Base-by-base conservation (phyloP, 768 basidiomycete species). In the Rhodotorula toruloides region DNA sequence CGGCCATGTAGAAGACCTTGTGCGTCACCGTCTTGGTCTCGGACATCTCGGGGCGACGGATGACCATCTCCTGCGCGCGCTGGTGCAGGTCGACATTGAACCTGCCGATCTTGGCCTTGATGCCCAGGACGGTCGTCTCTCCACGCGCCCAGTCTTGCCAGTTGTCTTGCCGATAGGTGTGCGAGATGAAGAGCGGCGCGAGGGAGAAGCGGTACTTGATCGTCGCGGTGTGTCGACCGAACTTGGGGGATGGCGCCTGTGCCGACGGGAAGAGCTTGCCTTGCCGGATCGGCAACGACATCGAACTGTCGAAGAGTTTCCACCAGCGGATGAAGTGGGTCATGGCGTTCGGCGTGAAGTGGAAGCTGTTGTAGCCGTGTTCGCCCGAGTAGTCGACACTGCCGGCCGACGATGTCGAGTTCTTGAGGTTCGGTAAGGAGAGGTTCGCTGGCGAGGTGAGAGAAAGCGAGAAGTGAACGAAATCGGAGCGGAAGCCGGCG, bases 291-390 rank as follows among this genome's bases (percentile, higher is more conserved):
- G 91, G 91, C 14, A 94, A 80, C 2, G 89, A 86, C 65, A 90
- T 79, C 16, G 81, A 81, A 57, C 85, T 81, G 74, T 92, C 87
- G 74, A 97, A 98, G 8, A 92, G 80, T 44, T 81, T 81, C 84
- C 89, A 93, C 93, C 92, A 96, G 2, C 87, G 83, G 84, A 87
- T 90, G 79, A 98, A 98, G 77, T 91, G 89, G 3, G 89, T 82
- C 73, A 91, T 91, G 4, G 85, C 81, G 70, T 87, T 86, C 0
- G 92, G 90, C 4, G 87, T 89, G 39, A 94, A 83, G 77, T 98
- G 88, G 60, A 97, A 79, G 71, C 83, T 89, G 78, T 86, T 93
- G 40, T 83, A 79, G 42, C 74, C 74, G 19, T 69, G 70, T 13
- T 67, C 69, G 68, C 72, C 76, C 40, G 34, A 46, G 31, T 44